Percentiles rank a stretch among this genome's conserved stretches.
These are phyloP conservation scores for Cadophora malorum DNA, from an alignment of 2,329 filamentous ascomycete genomes.

Conservation along the genomic window DNA sequence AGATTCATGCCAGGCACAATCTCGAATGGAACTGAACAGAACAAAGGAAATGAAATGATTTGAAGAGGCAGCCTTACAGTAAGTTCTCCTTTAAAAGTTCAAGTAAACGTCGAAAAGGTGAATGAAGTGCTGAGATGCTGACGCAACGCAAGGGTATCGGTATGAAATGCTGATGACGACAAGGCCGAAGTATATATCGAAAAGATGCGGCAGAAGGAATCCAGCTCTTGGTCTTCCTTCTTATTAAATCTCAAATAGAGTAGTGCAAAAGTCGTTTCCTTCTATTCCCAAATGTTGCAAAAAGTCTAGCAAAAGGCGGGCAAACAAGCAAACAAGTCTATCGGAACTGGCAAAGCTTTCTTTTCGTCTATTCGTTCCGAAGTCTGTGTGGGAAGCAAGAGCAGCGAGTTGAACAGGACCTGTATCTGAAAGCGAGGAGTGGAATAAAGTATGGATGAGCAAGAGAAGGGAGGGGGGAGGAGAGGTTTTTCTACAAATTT, in stretches of 20 bases:
- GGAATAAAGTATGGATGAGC: conserved; percentile 25
- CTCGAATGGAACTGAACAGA: background rate
- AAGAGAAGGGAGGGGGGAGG: conserved; percentile 3
- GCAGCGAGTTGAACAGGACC: conserved; percentile 11
- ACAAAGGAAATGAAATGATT: background rate
- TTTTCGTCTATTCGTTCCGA: background rate
- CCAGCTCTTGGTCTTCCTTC: conserved; percentile 45
- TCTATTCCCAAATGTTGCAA: background rate
- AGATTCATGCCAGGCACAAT: background rate
- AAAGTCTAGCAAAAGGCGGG: conserved; percentile 12
- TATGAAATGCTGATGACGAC: conserved; percentile 17
- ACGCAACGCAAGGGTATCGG: conserved; percentile 17
- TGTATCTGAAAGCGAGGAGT: conserved; percentile 19
- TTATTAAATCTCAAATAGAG: conserved; percentile 30
- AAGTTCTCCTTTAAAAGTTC: background rate
- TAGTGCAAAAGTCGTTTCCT: conserved; percentile 24
- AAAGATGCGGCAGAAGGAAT: conserved; percentile 33
- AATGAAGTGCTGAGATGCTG: conserved; percentile 17
- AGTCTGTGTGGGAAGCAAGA: conserved; percentile 13
- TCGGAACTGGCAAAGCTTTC: conserved; percentile 12
- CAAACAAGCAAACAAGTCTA: conserved; percentile 25
- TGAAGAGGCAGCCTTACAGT: background rate
- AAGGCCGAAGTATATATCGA: conserved; percentile 12
- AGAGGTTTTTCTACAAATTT: conserved; percentile 31
- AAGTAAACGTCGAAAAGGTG: background rate